A percentile compares a stretch with the other conserved stretches of the same genome.
Evolutionary conservation across 495 filamentous ascomycete genomes (phyloP).

Genomic region (Aspergillus baeticus): DNA sequence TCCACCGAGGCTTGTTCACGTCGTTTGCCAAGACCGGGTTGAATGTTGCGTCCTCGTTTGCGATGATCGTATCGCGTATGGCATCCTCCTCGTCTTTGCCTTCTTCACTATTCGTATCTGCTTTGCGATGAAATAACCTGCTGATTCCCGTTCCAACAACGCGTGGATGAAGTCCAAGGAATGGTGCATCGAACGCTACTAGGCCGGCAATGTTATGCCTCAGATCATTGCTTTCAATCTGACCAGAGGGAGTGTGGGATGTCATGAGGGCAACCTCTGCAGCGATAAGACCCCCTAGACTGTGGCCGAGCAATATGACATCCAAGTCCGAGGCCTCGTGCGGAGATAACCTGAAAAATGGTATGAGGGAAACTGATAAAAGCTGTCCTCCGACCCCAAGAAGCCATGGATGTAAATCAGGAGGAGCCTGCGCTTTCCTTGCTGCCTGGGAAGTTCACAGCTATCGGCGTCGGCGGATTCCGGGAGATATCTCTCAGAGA

Average conservation of each 20-base stretch:
- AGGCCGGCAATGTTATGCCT: slow-evolving; percentile 62
- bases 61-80: slow-evolving; percentile 5
- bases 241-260: slow-evolving; percentile 60
- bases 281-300: slow-evolving; percentile 82
- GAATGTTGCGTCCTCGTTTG: slow-evolving; percentile 35
- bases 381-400: slow-evolving; percentile 86
- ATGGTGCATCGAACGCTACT: slow-evolving; percentile 83
- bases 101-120: neutral
- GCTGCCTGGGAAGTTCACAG: neutral
- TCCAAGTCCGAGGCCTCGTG: slow-evolving; percentile 75
- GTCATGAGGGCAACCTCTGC: slow-evolving; percentile 51
- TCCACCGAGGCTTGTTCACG: slow-evolving; percentile 58
- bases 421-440: slow-evolving; percentile 58
- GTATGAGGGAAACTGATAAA: slow-evolving; percentile 76
- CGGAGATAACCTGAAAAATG: slow-evolving; percentile 59
- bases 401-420: slow-evolving; percentile 91
- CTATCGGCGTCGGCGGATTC: too few species aligned
- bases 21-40: slow-evolving; percentile 76
- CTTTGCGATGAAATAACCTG: slow-evolving; percentile 67
- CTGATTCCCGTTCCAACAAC: slow-evolving; percentile 76
- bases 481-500: too few species aligned
- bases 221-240: slow-evolving; percentile 39
- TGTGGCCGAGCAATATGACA: slow-evolving; percentile 82
- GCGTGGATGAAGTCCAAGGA: slow-evolving; percentile 86
- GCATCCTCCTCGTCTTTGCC: slow-evolving; percentile 23